Percentiles rank a stretch among this genome's conserved stretches.
phyloP scores from a whole-genome alignment of 306 rosid species.

The Cicer chorassanicum region DNA sequence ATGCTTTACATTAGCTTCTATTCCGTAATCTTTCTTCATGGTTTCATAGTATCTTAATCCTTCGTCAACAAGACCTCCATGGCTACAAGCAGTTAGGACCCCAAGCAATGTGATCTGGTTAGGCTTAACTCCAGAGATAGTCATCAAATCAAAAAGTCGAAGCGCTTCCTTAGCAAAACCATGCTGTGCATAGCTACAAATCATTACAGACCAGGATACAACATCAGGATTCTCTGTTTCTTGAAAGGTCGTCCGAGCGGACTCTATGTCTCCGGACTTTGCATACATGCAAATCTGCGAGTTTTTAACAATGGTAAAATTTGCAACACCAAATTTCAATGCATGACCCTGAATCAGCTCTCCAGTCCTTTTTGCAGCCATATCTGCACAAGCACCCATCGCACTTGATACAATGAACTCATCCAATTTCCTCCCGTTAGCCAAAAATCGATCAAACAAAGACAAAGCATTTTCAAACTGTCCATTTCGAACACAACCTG shows the following conservation, averaged over 20 bases:
- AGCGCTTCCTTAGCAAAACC: slow-evolving; percentile 61
- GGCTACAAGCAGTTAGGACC: slow-evolving; percentile 68
- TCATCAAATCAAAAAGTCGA: slow-evolving; percentile 55
- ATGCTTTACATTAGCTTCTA: slow-evolving; percentile 55
- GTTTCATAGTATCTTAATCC: slow-evolving; percentile 56
- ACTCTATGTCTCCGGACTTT: slow-evolving; percentile 60
- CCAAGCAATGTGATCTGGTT: slow-evolving; percentile 60
- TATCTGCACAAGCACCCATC: slow-evolving; percentile 57
- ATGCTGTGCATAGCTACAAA: slow-evolving; percentile 61
- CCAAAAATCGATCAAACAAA: slow-evolving; percentile 51
- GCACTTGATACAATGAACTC: slow-evolving; percentile 58
- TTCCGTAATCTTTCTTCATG: slow-evolving; percentile 55
- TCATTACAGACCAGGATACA: slow-evolving; percentile 69
- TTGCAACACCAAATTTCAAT: slow-evolving; percentile 49
- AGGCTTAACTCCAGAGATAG: slow-evolving; percentile 51
- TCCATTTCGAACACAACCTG: slow-evolving; percentile 57
- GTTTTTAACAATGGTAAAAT: slow-evolving; percentile 56
- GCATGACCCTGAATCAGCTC: slow-evolving; percentile 61
- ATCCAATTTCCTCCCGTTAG: slow-evolving; percentile 51
- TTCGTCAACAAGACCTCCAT: slow-evolving; percentile 65
- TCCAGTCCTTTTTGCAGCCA: slow-evolving; percentile 58
- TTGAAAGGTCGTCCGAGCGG: slow-evolving; percentile 52
- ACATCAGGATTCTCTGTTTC: slow-evolving; percentile 57
- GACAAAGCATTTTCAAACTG: slow-evolving; percentile 54
- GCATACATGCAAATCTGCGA: slow-evolving; percentile 68